Conservation (phyloP, 176 grass and related monocot species). For the Alopecurus myosuroides region DNA sequence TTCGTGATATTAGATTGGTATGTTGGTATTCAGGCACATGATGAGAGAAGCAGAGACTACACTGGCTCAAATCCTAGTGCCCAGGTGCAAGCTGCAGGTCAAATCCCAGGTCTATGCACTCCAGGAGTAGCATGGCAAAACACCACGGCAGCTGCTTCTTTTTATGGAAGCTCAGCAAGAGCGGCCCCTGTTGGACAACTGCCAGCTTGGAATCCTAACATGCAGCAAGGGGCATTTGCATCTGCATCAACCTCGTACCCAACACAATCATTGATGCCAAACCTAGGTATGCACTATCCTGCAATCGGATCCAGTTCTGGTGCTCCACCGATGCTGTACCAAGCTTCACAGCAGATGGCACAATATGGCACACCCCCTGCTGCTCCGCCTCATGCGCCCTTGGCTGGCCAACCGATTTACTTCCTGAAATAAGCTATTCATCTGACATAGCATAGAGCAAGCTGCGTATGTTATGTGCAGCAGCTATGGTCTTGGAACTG, state of each 20-base stretch:
- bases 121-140: constrained; percentile 56
- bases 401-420: constrained; percentile 30
- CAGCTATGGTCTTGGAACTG: constrained; percentile 19
- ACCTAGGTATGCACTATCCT: constrained; percentile 30
- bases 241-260: constrained; percentile 30
- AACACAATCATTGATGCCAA: constrained; percentile 30
- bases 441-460: constrained; percentile 1
- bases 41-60: constrained; percentile 88
- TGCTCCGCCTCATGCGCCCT: constrained; percentile 23
- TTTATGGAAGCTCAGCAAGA: constrained; percentile 40
- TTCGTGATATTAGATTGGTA: neutral
- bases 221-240: constrained; percentile 42
- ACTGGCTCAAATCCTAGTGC: constrained; percentile 46
- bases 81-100: constrained; percentile 34
- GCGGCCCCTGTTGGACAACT: constrained; percentile 40
- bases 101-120: constrained; percentile 29
- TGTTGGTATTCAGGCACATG: constrained; percentile 55
- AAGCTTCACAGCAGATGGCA: constrained; percentile 39
- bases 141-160: constrained; percentile 32
- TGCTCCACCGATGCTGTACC: constrained; percentile 20
- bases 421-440: constrained; percentile 35
- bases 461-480: neutral
- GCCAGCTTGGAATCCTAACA: constrained; percentile 60
- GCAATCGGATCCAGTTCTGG: constrained; percentile 26
- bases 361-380: constrained; percentile 36